Conservation (phyloP, 1,139 yeast species). For the Pneumocystis carinii region DNA sequence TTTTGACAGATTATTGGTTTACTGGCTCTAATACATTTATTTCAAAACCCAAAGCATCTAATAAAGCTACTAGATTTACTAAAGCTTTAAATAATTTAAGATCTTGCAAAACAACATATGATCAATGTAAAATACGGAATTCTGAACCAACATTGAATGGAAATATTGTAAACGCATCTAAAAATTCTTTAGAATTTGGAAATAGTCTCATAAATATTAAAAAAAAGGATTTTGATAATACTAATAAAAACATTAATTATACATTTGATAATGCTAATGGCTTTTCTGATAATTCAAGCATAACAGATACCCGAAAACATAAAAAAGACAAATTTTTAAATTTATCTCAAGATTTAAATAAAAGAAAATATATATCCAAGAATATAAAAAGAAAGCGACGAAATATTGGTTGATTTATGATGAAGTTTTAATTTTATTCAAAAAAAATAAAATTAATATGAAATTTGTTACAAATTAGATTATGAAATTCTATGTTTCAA, state of each 20-base stretch:
- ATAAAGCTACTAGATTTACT: background rate
- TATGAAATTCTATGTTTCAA: too few species aligned
- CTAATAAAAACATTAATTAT: background rate
- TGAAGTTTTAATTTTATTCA: background rate
- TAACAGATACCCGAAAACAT: background rate
- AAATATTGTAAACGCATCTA: background rate
- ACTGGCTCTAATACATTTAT: conserved; percentile 7
- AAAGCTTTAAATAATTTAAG: background rate
- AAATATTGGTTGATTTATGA: background rate
- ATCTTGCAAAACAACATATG: background rate
- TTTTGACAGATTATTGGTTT: conserved; percentile 40
- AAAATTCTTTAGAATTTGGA: background rate
- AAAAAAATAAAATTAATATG: background rate
- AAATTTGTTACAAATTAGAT: too few species aligned
- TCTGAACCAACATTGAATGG: background rate
- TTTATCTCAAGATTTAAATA: background rate
- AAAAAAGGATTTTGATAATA: background rate
- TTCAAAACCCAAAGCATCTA: background rate
- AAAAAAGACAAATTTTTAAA: background rate
- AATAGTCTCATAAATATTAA: background rate
- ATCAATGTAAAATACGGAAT: background rate
- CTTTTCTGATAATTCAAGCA: background rate
- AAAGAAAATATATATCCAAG: background rate
- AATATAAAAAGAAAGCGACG: background rate
- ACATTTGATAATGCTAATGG: background rate